phyloP scores from a whole-genome alignment of 352 stramenopile species.

The Halophytophthora polymorphica region DNA sequence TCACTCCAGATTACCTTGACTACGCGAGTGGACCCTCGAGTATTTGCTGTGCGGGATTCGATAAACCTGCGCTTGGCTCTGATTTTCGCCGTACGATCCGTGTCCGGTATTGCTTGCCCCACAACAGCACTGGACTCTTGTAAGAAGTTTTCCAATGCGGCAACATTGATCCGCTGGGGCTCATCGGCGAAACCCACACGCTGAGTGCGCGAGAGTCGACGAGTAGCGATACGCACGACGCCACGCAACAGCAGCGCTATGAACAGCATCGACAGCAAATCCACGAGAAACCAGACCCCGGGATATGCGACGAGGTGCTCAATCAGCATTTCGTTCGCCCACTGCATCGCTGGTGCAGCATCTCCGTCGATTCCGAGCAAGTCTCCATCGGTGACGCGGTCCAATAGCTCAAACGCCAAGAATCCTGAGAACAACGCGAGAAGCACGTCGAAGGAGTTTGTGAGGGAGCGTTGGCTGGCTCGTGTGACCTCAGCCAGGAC shows the following conservation, averaged over 20 bases:
- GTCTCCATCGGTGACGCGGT: slow-evolving; percentile 93
- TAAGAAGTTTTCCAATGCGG: slow-evolving; percentile 54
- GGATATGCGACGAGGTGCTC: slow-evolving; percentile 37
- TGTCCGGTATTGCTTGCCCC: neutral
- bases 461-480: slow-evolving; percentile 65
- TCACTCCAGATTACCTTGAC: slow-evolving; percentile 91
- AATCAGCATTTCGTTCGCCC: slow-evolving; percentile 47
- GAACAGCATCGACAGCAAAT: slow-evolving; percentile 43
- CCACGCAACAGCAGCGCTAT: slow-evolving; percentile 33
- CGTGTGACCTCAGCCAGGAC: slow-evolving; percentile 54
- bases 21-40: slow-evolving; percentile 55
- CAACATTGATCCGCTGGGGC: slow-evolving; percentile 50
- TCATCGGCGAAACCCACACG: slow-evolving; percentile 32
- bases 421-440: slow-evolving; percentile 90
- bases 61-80: slow-evolving; percentile 20
- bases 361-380: slow-evolving; percentile 70
- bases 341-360: slow-evolving; percentile 38
- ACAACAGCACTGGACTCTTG: slow-evolving; percentile 14
- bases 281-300: slow-evolving; percentile 48
- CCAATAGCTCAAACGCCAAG: slow-evolving; percentile 93
- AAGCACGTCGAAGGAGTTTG: slow-evolving; percentile 83
- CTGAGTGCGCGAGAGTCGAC: slow-evolving; percentile 35
- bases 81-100: slow-evolving; percentile 4
- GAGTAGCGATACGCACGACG: slow-evolving; percentile 37
- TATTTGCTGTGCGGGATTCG: slow-evolving; percentile 75